Evolutionary conservation across 2,329 filamentous ascomycete genomes (phyloP), one percentile per base, ranked within the genome.

Genomic region (Penicillium sp.): DNA sequence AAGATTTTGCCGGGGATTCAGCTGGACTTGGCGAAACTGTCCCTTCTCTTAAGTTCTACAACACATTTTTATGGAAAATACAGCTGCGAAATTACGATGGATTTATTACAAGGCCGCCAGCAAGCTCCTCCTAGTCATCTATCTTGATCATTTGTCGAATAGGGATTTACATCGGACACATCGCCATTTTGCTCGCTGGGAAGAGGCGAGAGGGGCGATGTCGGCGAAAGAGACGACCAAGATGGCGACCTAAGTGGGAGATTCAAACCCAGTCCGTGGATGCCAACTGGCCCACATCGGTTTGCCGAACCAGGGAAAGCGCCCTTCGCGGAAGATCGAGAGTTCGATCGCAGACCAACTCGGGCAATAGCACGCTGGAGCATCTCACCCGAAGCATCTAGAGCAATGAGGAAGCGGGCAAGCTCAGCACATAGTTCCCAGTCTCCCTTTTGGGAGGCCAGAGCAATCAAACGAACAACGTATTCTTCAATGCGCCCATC

Each of bases 351-450:
- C n/a, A 74, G 51, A 7, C 70, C 71, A 8, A 77, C 72, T n/a
- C 76, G 71, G 8, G 68, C 66, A 48, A 79, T 70, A 8, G 77
- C 74, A 45, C 76, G 68, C 46, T 72, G 69, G 13, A 99, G 78
- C 41, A 90, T 93, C 61, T 87, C 85, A 0, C 94, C 94, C 13
- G 86, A 89, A 61, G 90, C 87, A 68, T 99, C 94, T 65, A 99
- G 85, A 5, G 93, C 93, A 43, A 95, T 91, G 53, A 99, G 76
- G 73, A 99, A 99, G n/a, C 93, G 81, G 10, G 94, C 92, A 27
- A 99, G 80, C 71, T 99, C 94, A 65, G 91, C 94, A 75, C 94
- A 97, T 27, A 99, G 77, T 64, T 97, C 92, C 91, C 92, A 99
- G 67, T 97, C 93, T 45, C 86, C 85, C 70, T 92, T 91, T 30